Evolutionary conservation across 2,329 filamentous ascomycete species (phyloP).

Genomic region (Chalara sp.): DNA sequence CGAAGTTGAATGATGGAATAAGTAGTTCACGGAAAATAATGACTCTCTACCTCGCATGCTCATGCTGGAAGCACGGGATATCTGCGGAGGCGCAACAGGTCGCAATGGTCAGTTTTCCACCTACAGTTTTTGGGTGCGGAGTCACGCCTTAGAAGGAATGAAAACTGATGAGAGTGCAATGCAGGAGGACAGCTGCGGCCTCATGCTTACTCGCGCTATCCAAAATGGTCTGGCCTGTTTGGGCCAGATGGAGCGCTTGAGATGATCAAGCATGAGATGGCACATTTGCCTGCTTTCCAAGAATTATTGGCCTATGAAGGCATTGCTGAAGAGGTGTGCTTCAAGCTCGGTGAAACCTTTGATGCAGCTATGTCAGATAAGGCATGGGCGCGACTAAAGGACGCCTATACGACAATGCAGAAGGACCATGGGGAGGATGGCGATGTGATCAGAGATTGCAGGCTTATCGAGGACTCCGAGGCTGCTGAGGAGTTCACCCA

Average conservation of each 20-base stretch:
- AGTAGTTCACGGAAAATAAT: conserved; percentile 17
- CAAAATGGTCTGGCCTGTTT: conserved; percentile 22
- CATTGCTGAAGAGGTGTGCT: conserved; percentile 24
- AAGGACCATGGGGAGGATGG: conserved; percentile 23
- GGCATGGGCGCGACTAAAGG: conserved; percentile 23
- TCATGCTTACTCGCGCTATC: conserved; percentile 26
- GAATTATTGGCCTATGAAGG: conserved; percentile 29
- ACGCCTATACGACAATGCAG: conserved; percentile 22
- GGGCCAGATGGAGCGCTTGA: conserved; percentile 23
- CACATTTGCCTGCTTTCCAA: conserved; percentile 30
- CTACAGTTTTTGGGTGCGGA: neutral
- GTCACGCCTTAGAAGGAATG: conserved; percentile 6
- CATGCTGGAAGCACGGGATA: conserved; percentile 33
- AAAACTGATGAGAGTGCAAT: conserved; percentile 19
- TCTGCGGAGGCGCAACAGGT: conserved; percentile 36
- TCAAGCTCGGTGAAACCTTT: conserved; percentile 27
- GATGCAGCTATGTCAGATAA: conserved; percentile 28
- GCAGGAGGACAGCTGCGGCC: conserved; percentile 28
- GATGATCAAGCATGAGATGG: conserved; percentile 25
- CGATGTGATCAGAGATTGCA: conserved; percentile 22
- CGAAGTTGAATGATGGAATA: neutral
- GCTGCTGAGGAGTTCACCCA: conserved; percentile 26
- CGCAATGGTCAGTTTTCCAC: conserved; percentile 25
- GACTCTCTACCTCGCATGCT: conserved; percentile 21
- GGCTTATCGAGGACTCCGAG: conserved; percentile 25